These are phyloP conservation scores for Trichoderma semiorbis DNA, from an alignment of 2,329 filamentous ascomycete species.

Conservation along the genomic window DNA sequence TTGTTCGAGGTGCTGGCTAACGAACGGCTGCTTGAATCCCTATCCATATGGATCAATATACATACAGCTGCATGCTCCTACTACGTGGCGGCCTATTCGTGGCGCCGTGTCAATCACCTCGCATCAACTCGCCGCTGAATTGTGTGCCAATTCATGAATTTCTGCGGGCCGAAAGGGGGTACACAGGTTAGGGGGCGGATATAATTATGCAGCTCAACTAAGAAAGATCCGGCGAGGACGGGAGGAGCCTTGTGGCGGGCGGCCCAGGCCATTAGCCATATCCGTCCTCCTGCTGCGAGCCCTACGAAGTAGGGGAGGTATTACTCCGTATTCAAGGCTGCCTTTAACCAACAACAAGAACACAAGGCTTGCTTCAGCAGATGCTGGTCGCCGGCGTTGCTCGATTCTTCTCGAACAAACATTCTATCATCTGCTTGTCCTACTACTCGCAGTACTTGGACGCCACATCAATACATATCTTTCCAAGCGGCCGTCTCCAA, in stretches of 20 bases:
- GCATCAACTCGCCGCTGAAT: not conserved
- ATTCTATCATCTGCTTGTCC: not conserved
- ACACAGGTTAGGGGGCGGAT: constrained; percentile 8
- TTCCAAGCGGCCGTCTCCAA: not conserved
- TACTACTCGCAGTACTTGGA: not conserved
- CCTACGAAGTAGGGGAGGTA: not conserved
- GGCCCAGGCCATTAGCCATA: constrained; percentile 18
- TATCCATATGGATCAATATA: not conserved
- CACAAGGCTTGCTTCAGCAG: not conserved
- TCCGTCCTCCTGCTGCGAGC: constrained; percentile 7
- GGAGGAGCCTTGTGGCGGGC: constrained; percentile 35
- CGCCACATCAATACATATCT: not conserved
- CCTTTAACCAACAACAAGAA: not conserved
- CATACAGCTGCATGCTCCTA: not conserved
- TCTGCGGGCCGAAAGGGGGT: constrained; percentile 9
- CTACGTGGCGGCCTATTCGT: constrained; percentile 16
- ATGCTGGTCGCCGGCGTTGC: not conserved
- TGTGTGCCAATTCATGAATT: constrained; percentile 13
- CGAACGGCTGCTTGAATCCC: not conserved
- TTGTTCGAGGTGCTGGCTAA: not conserved
- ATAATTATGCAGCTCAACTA: constrained; percentile 16
- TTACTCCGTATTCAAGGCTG: not conserved
- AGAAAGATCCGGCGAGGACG: constrained; percentile 29
- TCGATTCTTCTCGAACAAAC: not conserved
- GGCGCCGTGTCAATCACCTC: constrained; percentile 1